Evolutionary conservation across 495 filamentous ascomycete species (phyloP).

Genomic region (Penicillium cataractarum): DNA sequence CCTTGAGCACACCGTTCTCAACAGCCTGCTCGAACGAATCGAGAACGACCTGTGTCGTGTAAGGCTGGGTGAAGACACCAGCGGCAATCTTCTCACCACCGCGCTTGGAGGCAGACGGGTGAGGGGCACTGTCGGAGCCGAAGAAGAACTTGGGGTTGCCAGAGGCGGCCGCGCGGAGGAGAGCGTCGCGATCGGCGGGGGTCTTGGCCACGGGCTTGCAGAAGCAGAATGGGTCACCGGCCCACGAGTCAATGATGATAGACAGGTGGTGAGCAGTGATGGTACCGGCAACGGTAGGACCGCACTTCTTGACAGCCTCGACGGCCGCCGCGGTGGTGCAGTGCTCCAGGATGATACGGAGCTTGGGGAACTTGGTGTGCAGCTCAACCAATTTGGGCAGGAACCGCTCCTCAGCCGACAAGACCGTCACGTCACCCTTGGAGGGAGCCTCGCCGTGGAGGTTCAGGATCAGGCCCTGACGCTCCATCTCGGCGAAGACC

Average conservation of each 20-base stretch:
- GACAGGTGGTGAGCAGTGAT: conserved; percentile 82
- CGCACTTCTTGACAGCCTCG: conserved; percentile 73
- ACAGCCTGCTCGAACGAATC: conserved; percentile 72
- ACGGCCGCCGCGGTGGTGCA: conserved; percentile 84
- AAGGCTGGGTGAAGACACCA: conserved; percentile 91
- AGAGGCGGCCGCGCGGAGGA: conserved; percentile 67
- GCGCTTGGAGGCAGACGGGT: conserved; percentile 73
- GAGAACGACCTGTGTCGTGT: conserved; percentile 73
- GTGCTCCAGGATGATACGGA: conserved; percentile 78
- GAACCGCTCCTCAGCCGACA: conserved; percentile 82
- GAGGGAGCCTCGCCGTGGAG: conserved; percentile 64
- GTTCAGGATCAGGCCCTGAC: conserved; percentile 64
- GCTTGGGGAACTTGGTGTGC: conserved; percentile 73
- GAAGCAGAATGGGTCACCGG: conserved; percentile 77
- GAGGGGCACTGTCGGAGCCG: conserved; percentile 70
- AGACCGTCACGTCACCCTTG: conserved; percentile 60
- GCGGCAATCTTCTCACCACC: conserved; percentile 68
- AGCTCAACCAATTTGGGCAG: conserved; percentile 74
- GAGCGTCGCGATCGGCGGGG: conserved; percentile 73
- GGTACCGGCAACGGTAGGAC: conserved; percentile 64
- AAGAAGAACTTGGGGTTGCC: conserved; percentile 85
- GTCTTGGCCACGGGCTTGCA: conserved; percentile 85
- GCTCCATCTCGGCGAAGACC: conserved; percentile 80
- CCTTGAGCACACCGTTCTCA: conserved; percentile 64
- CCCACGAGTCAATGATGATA: conserved; percentile 75